Evolutionary conservation across 495 filamentous ascomycete genomes (phyloP).

Genomic region (Neurospora sp.): DNA sequence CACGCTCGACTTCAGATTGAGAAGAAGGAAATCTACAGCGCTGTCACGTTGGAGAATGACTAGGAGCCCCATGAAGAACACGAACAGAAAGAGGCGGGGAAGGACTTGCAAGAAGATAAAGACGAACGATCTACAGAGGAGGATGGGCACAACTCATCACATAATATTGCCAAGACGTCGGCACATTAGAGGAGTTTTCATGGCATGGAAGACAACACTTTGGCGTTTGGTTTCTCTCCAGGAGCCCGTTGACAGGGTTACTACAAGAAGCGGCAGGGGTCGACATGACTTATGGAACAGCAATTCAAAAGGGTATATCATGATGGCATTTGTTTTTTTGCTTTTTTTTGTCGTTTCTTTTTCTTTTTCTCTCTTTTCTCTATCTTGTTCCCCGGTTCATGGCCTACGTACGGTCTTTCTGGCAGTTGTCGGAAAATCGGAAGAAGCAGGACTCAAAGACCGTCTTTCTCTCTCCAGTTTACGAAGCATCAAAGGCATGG

Average conservation of each 20-base stretch:
- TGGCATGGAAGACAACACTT: not conserved
- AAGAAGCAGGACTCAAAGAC: not conserved
- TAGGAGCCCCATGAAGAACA: not conserved
- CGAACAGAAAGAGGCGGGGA: not conserved
- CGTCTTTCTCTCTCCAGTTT: not conserved
- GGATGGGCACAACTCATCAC: not conserved
- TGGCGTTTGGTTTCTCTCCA: not conserved
- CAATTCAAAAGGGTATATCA: not conserved
- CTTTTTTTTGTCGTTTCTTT: not conserved
- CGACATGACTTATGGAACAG: not conserved
- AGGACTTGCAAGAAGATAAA: not conserved
- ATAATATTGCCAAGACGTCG: not conserved
- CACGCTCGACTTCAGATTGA: slow-evolving; percentile 47
- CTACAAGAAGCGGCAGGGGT: not conserved
- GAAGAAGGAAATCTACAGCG: slow-evolving; percentile 58
- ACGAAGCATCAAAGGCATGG: not conserved
- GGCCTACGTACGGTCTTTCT: not conserved
- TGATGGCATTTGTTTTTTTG: not conserved
- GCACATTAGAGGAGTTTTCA: not conserved
- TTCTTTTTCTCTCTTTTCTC: not conserved
- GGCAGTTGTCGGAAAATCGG: not conserved
- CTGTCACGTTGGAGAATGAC: not conserved
- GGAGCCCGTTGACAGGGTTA: not conserved
- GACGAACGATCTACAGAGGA: not conserved
- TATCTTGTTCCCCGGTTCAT: not conserved